Evolutionary conservation across 192 early-diverging fungal genomes (phyloP).

Genomic region (Linnemannia hyalina): DNA sequence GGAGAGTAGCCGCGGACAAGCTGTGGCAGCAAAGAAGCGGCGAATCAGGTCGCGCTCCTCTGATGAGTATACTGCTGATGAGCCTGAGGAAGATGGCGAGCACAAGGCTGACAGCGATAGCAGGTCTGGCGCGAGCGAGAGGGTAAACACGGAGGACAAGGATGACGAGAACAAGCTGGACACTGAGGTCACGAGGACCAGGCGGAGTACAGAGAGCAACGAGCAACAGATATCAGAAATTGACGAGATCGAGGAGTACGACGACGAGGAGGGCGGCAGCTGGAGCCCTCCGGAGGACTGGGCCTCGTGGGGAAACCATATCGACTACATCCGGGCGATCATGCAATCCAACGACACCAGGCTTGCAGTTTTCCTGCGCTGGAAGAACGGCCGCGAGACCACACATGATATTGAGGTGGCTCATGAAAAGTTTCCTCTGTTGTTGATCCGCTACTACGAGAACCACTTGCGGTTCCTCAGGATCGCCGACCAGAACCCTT

Average conservation of each 20-base stretch:
- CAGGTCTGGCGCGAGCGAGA: neutral
- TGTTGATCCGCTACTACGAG: slow-evolving; percentile 68
- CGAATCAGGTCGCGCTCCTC: neutral
- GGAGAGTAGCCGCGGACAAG: neutral
- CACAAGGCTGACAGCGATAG: neutral
- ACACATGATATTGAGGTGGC: slow-evolving; percentile 52
- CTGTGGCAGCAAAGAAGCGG: neutral
- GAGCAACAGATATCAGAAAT: neutral
- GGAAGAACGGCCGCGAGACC: slow-evolving; percentile 63
- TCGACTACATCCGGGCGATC: slow-evolving; percentile 22
- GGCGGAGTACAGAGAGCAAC: neutral
- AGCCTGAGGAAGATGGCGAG: neutral
- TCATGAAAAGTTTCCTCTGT: slow-evolving; percentile 59
- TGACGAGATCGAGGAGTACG: neutral
- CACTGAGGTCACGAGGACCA: neutral
- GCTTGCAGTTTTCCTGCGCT: slow-evolving; percentile 57
- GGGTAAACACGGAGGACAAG: too few relatives aligned
- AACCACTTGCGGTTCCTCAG: slow-evolving; percentile 49
- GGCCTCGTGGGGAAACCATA: slow-evolving; percentile 37
- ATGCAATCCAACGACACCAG: slow-evolving; percentile 1
- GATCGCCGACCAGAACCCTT: neutral
- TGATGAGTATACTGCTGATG: neutral
- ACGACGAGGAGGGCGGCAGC: neutral
- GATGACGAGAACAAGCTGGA: too few relatives aligned
- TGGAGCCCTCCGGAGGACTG: slow-evolving; percentile 29